Conservation (phyloP, 2,329 filamentous ascomycete genomes). For the Phialophora tarda region DNA sequence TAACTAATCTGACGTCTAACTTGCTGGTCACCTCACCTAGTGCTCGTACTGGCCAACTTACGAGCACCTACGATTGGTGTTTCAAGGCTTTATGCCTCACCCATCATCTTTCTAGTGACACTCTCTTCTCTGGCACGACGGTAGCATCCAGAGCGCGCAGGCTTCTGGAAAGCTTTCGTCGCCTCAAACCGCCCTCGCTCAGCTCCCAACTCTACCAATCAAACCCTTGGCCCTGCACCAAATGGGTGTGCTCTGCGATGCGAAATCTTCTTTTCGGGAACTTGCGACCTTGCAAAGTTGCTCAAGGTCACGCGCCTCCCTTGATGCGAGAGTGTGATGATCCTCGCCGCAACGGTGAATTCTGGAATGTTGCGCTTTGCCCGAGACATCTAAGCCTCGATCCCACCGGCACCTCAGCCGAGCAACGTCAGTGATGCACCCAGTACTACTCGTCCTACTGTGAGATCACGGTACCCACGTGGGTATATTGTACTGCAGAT, state of each 20-base stretch:
- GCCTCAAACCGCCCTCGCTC: neutral
- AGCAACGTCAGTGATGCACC: neutral
- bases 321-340: neutral
- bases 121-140: neutral
- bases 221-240: neutral
- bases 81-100: neutral
- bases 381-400: neutral
- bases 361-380: neutral
- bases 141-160: neutral
- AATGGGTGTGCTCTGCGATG: neutral
- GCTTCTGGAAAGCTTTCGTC: neutral
- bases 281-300: neutral
- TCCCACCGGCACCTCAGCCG: neutral
- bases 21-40: neutral
- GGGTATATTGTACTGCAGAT: neutral
- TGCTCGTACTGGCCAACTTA: neutral
- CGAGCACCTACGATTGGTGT: too few relatives aligned
- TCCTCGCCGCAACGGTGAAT: neutral
- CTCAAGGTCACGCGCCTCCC: slow-evolving; percentile 2
- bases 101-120: neutral
- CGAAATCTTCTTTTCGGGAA: neutral
- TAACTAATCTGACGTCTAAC: too few relatives aligned
- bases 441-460: neutral
- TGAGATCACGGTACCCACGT: neutral
- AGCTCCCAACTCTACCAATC: neutral